Percentiles rank a stretch among this genome's conserved stretches.
These are phyloP conservation scores for Chaetomidium leptoderma DNA, from an alignment of 495 filamentous ascomycete genomes.

Conservation along the genomic window DNA sequence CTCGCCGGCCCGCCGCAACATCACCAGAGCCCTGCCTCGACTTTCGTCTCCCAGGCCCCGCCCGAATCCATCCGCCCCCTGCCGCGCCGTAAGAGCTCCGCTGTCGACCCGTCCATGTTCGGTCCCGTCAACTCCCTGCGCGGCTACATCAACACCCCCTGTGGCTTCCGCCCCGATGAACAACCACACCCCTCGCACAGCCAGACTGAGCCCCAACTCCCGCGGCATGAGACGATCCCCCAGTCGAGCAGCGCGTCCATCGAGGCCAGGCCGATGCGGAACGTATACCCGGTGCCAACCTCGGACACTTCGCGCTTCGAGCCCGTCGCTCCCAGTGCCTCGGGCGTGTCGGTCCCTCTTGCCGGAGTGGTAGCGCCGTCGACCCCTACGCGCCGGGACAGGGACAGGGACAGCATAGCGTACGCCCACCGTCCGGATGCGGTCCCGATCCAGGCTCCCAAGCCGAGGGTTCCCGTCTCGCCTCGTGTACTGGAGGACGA, in stretches of 20 bases:
- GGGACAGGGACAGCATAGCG: slow-evolving; percentile 4
- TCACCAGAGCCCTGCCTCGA: slow-evolving; percentile 12
- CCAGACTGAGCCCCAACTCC: slow-evolving; percentile 2
- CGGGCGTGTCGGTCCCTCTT: slow-evolving; percentile 37
- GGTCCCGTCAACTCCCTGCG: slow-evolving; percentile 52
- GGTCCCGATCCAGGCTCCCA: slow-evolving; percentile 46
- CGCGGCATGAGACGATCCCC: slow-evolving; percentile 18
- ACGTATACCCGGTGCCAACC: slow-evolving; percentile 53
- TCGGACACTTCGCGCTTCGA: slow-evolving; percentile 59
- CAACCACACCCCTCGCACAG: slow-evolving; percentile 11
- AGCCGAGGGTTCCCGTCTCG: slow-evolving; percentile 41
- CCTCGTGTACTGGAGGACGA: slow-evolving; percentile 39
- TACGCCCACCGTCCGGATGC: slow-evolving; percentile 29
- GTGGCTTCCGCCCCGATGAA: slow-evolving; percentile 42
- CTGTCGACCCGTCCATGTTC: slow-evolving; percentile 51
- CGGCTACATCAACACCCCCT: slow-evolving; percentile 47
- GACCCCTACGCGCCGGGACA: slow-evolving; percentile 13
- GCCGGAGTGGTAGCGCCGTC: slow-evolving; percentile 5
- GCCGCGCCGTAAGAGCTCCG: slow-evolving; percentile 42
- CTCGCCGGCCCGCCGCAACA: neutral
- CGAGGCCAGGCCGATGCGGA: slow-evolving; percentile 37
- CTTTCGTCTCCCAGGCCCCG: slow-evolving; percentile 26
- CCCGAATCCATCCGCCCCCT: slow-evolving; percentile 30
- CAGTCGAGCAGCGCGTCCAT: slow-evolving; percentile 29
- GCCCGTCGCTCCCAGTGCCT: slow-evolving; percentile 43